A percentile compares a stretch with the other conserved stretches of the same genome.
Conservation (phyloP, 148 eudicot genomes). For the Fagopyrum tataricum region DNA sequence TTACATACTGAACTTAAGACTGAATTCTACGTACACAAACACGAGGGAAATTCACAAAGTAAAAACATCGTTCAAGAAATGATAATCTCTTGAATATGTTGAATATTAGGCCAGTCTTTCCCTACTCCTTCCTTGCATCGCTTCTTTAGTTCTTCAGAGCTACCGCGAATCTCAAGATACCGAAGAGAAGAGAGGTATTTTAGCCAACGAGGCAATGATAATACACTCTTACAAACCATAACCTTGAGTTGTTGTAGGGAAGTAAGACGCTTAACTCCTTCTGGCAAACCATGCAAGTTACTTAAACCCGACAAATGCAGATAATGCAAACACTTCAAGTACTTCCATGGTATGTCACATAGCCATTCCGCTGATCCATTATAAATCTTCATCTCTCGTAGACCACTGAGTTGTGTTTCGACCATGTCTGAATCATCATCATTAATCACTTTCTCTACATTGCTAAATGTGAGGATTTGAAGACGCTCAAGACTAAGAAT, state of each 20-base stretch:
- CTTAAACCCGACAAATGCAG: background rate
- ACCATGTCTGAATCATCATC: background rate
- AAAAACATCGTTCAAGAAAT: background rate
- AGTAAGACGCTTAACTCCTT: background rate
- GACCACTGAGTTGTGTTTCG: background rate
- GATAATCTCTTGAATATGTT: background rate
- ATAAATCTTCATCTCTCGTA: background rate
- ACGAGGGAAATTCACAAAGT: background rate
- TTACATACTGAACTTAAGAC: too few relatives aligned
- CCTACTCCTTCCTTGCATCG: background rate
- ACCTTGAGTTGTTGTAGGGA: background rate
- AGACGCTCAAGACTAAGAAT: background rate
- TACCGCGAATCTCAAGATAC: background rate
- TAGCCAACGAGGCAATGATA: background rate
- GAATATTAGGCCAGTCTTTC: background rate
- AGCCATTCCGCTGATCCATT: background rate
- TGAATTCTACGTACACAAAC: too few relatives aligned
- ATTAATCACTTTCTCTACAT: background rate
- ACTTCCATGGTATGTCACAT: background rate
- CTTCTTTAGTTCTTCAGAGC: background rate
- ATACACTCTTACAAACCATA: slow-evolving; percentile 1
- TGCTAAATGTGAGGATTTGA: background rate
- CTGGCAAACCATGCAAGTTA: background rate
- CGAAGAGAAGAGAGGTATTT: background rate
- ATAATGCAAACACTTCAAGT: background rate